Base-by-base conservation (phyloP, 2,329 filamentous ascomycete species). In the Alternaria angustiovoidea region DNA sequence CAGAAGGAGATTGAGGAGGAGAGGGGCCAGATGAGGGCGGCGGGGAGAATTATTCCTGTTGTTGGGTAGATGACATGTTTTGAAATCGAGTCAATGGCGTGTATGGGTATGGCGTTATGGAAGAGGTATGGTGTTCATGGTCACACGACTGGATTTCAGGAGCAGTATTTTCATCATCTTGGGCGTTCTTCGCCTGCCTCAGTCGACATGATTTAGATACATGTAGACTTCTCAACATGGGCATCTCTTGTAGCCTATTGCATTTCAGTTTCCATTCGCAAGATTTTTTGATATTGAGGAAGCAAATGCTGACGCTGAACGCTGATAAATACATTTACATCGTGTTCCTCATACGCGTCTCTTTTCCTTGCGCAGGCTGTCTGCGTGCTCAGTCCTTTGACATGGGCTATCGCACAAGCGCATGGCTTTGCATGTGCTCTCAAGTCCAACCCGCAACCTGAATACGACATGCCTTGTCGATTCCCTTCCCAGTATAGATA, bases 1-100 rank as follows among this genome's bases (percentile, higher is more conserved):
- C 70, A 76, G 66, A 69, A 54, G 58, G 68, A 64, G 38, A 47
- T 20, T 18, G 65, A 69, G 60, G 51, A 55, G 48, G 56, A 24
- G 7, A 53, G 43, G 32, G 38, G 44, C 14, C 34, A 51, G 54
- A 54, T 47, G 56, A 12, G 64, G 28, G 52, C 24, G 6, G 54
- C 55, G 55, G 68, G 69, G 1, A 56, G 71, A 9, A 51, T 74
- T 34, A 64, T 75, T 26, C 69, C 72, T 3, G 68, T 75, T 41
- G 59, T 69, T 59, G 67, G 64, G 1, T 74, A 47, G 41, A 14
- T 26, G 32, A 7, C 34, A 18, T 47, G 0, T 1, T n/a, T 28
- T 20, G 28, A 1, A 5, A 1, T 16, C 7, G 7, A 18, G 34
- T 16, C 6, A 38, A 2, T 6, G 34, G 14, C 6, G 34, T 38